phyloP scores from a whole-genome alignment of 139 green algal genomes.

The Nannochloris sp. region DNA sequence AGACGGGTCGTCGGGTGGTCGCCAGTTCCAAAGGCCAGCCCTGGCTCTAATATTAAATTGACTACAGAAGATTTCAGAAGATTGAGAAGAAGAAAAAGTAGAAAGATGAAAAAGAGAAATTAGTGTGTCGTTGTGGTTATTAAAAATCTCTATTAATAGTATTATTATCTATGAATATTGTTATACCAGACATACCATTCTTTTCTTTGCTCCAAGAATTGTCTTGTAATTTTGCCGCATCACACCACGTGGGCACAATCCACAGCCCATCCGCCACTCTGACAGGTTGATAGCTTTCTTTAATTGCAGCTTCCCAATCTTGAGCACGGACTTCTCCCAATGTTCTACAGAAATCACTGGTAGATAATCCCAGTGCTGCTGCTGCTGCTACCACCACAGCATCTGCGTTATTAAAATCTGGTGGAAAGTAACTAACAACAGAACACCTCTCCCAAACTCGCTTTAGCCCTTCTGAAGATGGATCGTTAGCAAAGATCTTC shows the following conservation, averaged over 20 bases:
- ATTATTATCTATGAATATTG: no score
- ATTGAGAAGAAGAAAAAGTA: constrained; percentile 28
- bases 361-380: background rate
- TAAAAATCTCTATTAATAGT: background rate
- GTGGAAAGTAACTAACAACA: constrained; percentile 48
- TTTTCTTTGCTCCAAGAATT: no score
- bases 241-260: constrained; percentile 62
- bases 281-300: constrained; percentile 20
- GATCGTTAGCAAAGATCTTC: constrained; percentile 42
- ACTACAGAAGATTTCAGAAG: constrained; percentile 15
- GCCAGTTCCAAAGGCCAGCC: constrained; percentile 85
- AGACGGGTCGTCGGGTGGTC: constrained; percentile 85
- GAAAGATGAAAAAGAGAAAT: background rate
- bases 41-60: constrained; percentile 68
- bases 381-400: background rate
- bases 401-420: constrained; percentile 15
- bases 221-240: constrained; percentile 15
- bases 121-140: background rate
- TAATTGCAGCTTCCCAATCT: constrained; percentile 61
- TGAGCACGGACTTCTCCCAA: constrained; percentile 40
- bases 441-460: constrained; percentile 57
- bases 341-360: background rate
- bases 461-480: background rate
- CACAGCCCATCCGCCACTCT: constrained; percentile 36
- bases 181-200: no score